Evolutionary conservation across 768 basidiomycete genomes (phyloP).

Genomic region (Pholiota conissans): DNA sequence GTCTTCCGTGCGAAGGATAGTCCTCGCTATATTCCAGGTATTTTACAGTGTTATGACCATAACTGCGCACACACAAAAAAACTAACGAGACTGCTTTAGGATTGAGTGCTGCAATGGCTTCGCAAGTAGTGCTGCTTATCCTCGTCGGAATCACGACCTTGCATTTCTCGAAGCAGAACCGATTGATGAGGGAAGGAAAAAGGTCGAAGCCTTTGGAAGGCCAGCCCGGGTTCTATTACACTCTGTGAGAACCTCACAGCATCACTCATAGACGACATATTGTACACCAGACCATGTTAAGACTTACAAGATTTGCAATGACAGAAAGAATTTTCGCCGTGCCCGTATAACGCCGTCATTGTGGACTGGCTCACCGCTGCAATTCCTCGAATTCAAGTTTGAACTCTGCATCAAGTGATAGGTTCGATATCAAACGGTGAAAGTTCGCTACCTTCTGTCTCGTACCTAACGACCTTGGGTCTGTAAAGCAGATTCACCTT

Average conservation of each 20-base stretch:
- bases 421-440: conserved; percentile 5
- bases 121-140: conserved; percentile 38
- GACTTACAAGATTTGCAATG: neutral
- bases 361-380: conserved; percentile 15
- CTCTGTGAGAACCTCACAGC: conserved; percentile 31
- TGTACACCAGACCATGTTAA: conserved; percentile 12
- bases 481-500: conserved; percentile 5
- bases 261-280: conserved; percentile 6
- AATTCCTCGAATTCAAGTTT: neutral
- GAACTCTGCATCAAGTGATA: conserved; percentile 5
- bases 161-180: conserved; percentile 38
- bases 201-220: conserved; percentile 33
- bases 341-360: neutral
- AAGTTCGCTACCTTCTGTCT: conserved; percentile 8
- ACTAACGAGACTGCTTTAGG: conserved; percentile 31
- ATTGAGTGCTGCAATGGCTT: conserved; percentile 39
- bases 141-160: conserved; percentile 31
- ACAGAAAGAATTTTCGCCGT: neutral
- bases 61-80: too few relatives aligned
- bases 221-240: conserved; percentile 40
- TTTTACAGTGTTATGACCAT: conserved; percentile 1
- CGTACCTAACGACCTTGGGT: conserved; percentile 3
- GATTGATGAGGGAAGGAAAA: conserved; percentile 32
- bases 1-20: conserved; percentile 41
- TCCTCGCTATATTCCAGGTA: conserved; percentile 46